A percentile compares a stretch with the other conserved stretches of the same genome.
These are phyloP conservation scores for Pulveroboletus sp. DNA, from an alignment of 1,284 basidiomycete species.

Conservation along the genomic window DNA sequence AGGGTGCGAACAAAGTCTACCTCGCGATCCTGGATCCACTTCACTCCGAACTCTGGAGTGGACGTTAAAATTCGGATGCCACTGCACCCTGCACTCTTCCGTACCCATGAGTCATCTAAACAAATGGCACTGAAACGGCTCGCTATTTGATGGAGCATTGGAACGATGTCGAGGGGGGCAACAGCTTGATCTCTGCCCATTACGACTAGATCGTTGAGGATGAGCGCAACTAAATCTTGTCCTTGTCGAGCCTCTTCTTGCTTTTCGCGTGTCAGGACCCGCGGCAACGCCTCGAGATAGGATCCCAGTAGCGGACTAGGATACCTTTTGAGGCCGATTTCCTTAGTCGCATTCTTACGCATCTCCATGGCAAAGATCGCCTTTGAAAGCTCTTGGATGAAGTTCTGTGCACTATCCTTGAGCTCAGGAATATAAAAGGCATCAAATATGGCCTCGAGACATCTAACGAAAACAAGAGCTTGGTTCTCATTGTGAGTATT, in stretches of 20 bases:
- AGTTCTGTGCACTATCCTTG: conserved; percentile 64
- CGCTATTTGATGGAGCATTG: conserved; percentile 74
- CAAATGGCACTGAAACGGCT: conserved; percentile 81
- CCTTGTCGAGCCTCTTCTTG: conserved; percentile 57
- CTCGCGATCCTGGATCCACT: conserved; percentile 88
- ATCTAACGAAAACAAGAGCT: conserved; percentile 68
- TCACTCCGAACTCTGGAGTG: conserved; percentile 67
- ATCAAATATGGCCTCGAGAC: conserved; percentile 79
- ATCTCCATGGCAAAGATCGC: conserved; percentile 69
- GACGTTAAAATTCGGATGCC: conserved; percentile 80
- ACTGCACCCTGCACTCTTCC: conserved; percentile 83
- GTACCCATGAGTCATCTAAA: conserved; percentile 84
- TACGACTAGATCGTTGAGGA: conserved; percentile 68
- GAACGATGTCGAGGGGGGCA: conserved; percentile 52
- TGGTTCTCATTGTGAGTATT: conserved; percentile 71
- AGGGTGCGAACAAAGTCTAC: conserved; percentile 90
- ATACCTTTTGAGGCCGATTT: conserved; percentile 51
- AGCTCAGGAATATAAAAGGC: conserved; percentile 72
- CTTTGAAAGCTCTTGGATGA: conserved; percentile 63
- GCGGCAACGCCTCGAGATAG: conserved; percentile 76
- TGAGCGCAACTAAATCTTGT: conserved; percentile 52
- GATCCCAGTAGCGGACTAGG: conserved; percentile 61
- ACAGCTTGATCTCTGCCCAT: conserved; percentile 47
- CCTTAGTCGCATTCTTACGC: conserved; percentile 50
- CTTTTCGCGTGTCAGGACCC: conserved; percentile 65